These are phyloP conservation scores for Petrea volubilis DNA, from an alignment of 257 asterid species.

Conservation along the genomic window DNA sequence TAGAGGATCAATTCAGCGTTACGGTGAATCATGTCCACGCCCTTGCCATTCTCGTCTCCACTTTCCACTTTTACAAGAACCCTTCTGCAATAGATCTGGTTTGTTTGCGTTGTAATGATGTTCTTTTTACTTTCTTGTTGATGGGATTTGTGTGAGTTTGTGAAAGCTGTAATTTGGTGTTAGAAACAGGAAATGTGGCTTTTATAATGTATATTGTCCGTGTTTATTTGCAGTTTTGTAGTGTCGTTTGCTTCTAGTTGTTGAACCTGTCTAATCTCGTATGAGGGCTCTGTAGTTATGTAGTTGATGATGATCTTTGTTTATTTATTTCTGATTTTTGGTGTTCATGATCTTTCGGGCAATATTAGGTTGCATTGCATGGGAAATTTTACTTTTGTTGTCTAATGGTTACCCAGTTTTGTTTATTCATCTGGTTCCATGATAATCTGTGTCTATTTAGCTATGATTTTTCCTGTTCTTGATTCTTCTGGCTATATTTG, in stretches of 20 bases:
- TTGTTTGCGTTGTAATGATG: constrained; percentile 8
- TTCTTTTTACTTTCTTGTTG: constrained; percentile 14
- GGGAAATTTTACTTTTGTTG: too few relatives aligned
- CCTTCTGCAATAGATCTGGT: constrained; percentile 98
- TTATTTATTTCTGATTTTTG: background rate
- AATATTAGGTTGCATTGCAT: background rate
- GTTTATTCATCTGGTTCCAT: too few relatives aligned
- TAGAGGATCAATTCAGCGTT: constrained; percentile 93
- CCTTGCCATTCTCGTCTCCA: constrained; percentile 86
- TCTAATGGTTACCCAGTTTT: too few relatives aligned
- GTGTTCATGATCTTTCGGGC: background rate
- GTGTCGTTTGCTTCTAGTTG: background rate
- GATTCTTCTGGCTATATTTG: too few relatives aligned
- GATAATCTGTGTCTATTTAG: too few relatives aligned
- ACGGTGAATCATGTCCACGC: constrained; percentile 97
- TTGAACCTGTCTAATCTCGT: background rate
- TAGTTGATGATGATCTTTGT: background rate
- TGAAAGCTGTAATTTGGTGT: background rate
- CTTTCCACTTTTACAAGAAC: constrained; percentile 79
- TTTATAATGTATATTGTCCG: background rate
- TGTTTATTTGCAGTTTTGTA: background rate
- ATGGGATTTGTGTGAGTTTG: background rate
- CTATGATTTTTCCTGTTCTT: too few relatives aligned
- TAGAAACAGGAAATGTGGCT: background rate
- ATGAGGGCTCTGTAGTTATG: background rate